phyloP scores from a whole-genome alignment of 1,284 basidiomycete species.

The Ceratobasidium papillatum region DNA sequence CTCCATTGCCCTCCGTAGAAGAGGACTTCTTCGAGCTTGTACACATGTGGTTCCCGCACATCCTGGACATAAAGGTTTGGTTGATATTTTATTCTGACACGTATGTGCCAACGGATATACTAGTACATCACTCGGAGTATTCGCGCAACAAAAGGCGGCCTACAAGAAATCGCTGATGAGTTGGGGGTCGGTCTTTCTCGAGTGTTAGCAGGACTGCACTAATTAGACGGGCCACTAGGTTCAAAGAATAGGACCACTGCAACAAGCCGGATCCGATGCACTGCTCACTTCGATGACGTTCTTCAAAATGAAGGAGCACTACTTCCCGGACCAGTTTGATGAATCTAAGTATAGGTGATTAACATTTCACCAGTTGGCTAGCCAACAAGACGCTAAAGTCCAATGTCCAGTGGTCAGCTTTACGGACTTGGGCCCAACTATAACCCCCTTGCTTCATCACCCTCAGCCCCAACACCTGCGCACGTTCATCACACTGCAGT shows the following conservation, averaged over 20 bases:
- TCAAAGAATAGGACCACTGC: conserved; percentile 88
- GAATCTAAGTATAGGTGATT: conserved; percentile 63
- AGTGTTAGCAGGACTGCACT: conserved; percentile 40
- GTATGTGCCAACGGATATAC: background rate
- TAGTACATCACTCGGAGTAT: conserved; percentile 86
- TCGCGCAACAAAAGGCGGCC: conserved; percentile 83
- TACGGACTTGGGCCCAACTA: conserved; percentile 37
- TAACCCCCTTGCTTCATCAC: conserved; percentile 30
- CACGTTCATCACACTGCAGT: conserved; percentile 34
- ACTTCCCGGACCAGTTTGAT: conserved; percentile 89
- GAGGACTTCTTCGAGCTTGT: conserved; percentile 91
- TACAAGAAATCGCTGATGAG: conserved; percentile 97
- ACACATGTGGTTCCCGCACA: conserved; percentile 92
- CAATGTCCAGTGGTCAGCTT: conserved; percentile 11
- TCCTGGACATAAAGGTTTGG: conserved; percentile 89
- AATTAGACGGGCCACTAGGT: conserved; percentile 61
- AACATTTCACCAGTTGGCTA: background rate
- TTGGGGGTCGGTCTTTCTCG: conserved; percentile 67
- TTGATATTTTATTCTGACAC: background rate
- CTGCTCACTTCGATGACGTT: conserved; percentile 93
- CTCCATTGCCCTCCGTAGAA: conserved; percentile 89
- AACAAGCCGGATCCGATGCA: conserved; percentile 96
- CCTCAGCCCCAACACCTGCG: conserved; percentile 30
- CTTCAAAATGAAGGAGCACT: conserved; percentile 93
- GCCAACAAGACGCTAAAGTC: background rate